Conservation (phyloP, 2,329 filamentous ascomycete genomes). For the Aspergillus pseudonomiae region DNA sequence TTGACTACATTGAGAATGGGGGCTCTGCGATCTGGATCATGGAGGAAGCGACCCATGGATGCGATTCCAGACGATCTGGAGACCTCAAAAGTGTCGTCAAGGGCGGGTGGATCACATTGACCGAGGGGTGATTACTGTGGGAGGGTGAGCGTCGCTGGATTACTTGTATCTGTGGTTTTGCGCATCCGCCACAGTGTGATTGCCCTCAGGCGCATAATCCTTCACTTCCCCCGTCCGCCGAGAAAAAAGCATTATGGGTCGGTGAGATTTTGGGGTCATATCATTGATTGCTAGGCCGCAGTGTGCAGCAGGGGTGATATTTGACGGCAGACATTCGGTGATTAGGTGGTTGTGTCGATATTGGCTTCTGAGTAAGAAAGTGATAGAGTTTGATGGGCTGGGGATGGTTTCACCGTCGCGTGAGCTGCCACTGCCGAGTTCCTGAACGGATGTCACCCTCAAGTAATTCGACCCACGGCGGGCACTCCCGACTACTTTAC, state of each 20-base stretch:
- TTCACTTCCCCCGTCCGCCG: background rate
- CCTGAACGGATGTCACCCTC: background rate
- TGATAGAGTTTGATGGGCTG: background rate
- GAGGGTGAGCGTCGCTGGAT: background rate
- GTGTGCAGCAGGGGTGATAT: background rate
- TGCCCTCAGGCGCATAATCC: background rate
- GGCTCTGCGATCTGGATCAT: slow-evolving; percentile 23
- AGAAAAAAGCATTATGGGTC: background rate
- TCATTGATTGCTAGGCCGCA: background rate
- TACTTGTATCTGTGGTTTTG: too few relatives aligned
- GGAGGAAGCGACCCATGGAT: slow-evolving; percentile 22
- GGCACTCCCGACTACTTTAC: background rate
- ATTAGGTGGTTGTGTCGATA: background rate
- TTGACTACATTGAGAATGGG: slow-evolving; percentile 27
- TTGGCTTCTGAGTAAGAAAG: background rate
- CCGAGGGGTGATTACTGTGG: background rate
- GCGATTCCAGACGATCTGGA: background rate
- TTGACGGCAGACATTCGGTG: background rate
- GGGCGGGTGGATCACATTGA: background rate
- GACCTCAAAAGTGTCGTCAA: background rate
- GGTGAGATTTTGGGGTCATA: background rate
- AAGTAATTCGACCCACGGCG: background rate
- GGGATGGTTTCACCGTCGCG: background rate
- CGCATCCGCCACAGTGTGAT: background rate
- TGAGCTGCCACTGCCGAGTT: background rate